Evolutionary conservation across 768 basidiomycete species (phyloP), one percentile per base, ranked within the genome.

Genomic region (Tephrocybe rancida): DNA sequence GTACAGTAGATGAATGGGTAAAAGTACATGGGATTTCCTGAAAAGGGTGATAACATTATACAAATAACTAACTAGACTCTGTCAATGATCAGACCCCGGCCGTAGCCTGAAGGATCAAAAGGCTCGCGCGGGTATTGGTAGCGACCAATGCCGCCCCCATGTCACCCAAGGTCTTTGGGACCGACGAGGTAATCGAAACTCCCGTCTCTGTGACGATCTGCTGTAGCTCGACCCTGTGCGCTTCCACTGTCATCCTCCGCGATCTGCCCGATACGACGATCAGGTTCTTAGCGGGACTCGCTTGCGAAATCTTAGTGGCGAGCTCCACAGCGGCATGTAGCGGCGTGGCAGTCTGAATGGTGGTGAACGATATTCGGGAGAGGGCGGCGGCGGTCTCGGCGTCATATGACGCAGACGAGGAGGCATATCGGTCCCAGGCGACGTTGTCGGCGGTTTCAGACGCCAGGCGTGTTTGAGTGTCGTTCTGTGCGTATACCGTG

Each of bases 391-490:
- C 53, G 30, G 75, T 54, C 14, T 54, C 64, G 4, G 70, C 52
- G 37, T 70, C 62, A 45, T 63, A 71, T 24, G 56, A 18, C 30
- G 59, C 42, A 6, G 65, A 61, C 0, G 69, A 55, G 3, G 67
- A 64, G 3, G 86, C 75, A 60, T 83, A 90, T 32, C 79, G 80
- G 1, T 79, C 73, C 92, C 94, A 95, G n/a, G 83, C 62, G 24
- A 94, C 58, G 63, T 86, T 84, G 65, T 98, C 95, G 1, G 93
- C 92, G 1, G 90, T 89, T 26, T 90, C 84, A 0, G 92, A 95
- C 3, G 81, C 82, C 5, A 97, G 70, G 5, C 80, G 79, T 5
- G 78, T 85, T 59, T 86, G 77, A 3, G 90, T 89, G 51, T 74
- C 84, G 3, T 75, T 70, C n/a, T 79, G 71, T 0, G 81, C 88